phyloP scores from a whole-genome alignment of 2,329 filamentous ascomycete genomes.

The Colletotrichum tropicale region DNA sequence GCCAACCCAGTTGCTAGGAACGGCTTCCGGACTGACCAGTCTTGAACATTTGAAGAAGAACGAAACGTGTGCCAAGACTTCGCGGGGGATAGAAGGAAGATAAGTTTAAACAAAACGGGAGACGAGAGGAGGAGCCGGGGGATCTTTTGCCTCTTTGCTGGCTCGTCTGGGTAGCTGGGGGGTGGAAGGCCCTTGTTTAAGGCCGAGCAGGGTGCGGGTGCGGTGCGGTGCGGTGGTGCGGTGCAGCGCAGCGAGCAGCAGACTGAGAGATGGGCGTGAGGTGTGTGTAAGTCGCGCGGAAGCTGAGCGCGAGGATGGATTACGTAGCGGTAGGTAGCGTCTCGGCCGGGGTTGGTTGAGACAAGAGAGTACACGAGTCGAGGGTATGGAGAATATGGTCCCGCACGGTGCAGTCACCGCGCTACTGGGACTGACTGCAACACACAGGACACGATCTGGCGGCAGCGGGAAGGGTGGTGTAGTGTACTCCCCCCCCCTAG shows the following conservation, averaged over 20 bases:
- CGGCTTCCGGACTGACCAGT: slow-evolving; percentile 19
- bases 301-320: slow-evolving; percentile 20
- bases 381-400: slow-evolving; percentile 9
- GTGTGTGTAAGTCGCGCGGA: slow-evolving; percentile 19
- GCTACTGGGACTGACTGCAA: slow-evolving; percentile 8
- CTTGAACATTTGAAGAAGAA: slow-evolving; percentile 21
- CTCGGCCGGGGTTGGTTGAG: slow-evolving; percentile 21
- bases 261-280: background rate
- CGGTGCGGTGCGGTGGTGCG: slow-evolving; percentile 2
- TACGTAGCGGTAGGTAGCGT: slow-evolving; percentile 23
- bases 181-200: slow-evolving; percentile 17
- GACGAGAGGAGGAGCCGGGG: slow-evolving; percentile 16
- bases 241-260: background rate
- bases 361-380: slow-evolving; percentile 21
- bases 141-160: slow-evolving; percentile 20
- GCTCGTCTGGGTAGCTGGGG: slow-evolving; percentile 14
- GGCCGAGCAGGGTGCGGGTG: slow-evolving; percentile 17
- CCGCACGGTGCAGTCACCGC: slow-evolving; percentile 18
- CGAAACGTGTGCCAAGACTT: slow-evolving; percentile 20
- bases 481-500: background rate
- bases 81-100: slow-evolving; percentile 20
- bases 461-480: slow-evolving; percentile 6
- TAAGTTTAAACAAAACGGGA: slow-evolving; percentile 20
- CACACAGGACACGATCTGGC: slow-evolving; percentile 8
- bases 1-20: slow-evolving; percentile 19